phyloP scores from a whole-genome alignment of 805 yeast genomes.

The Clavispora vitiphila region DNA sequence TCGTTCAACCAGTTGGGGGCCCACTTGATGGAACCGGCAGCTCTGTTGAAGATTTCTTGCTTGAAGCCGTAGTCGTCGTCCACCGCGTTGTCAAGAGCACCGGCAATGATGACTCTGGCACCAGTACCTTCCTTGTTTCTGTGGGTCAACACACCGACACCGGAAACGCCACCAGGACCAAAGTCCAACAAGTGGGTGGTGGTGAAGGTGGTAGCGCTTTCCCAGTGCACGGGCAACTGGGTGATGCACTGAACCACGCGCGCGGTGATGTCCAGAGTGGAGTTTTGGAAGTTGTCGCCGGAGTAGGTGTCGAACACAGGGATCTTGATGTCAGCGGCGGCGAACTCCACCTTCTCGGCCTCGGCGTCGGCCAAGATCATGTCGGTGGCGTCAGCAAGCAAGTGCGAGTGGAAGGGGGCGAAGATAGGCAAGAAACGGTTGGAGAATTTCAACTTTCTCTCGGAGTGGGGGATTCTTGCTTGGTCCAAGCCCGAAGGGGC shows the following conservation, averaged over 20 bases:
- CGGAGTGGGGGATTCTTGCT: conserved; percentile 87
- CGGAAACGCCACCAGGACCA: conserved; percentile 98
- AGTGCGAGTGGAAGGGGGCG: conserved; percentile 94
- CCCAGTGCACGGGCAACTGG: conserved; percentile 92
- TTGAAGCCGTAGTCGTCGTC: conserved; percentile 93
- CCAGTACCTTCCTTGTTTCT: conserved; percentile 99
- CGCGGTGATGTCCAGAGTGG: conserved; percentile 42
- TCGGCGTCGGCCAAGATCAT: conserved; percentile 57
- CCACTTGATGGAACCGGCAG: conserved; percentile 60
- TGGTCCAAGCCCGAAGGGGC: conserved; percentile 94
- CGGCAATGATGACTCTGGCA: conserved; percentile 88
- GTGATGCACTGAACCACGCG: conserved; percentile 83
- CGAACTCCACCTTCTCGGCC: conserved; percentile 53
- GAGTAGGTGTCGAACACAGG: conserved; percentile 90
- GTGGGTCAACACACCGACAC: conserved; percentile 92
- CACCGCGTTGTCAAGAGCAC: conserved; percentile 64
- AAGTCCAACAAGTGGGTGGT: conserved; percentile 91
- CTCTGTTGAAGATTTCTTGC: conserved; percentile 84
- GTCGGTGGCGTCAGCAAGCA: conserved; percentile 68
- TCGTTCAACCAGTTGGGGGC: conserved; percentile 90
- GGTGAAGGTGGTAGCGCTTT: conserved; percentile 71
- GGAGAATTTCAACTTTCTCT: conserved; percentile 90
- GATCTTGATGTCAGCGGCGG: conserved; percentile 52
- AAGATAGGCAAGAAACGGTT: conserved; percentile 92
- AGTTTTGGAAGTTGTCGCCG: conserved; percentile 69